Base-by-base conservation (phyloP, 2,329 filamentous ascomycete genomes). In the Xylariales sp. region DNA sequence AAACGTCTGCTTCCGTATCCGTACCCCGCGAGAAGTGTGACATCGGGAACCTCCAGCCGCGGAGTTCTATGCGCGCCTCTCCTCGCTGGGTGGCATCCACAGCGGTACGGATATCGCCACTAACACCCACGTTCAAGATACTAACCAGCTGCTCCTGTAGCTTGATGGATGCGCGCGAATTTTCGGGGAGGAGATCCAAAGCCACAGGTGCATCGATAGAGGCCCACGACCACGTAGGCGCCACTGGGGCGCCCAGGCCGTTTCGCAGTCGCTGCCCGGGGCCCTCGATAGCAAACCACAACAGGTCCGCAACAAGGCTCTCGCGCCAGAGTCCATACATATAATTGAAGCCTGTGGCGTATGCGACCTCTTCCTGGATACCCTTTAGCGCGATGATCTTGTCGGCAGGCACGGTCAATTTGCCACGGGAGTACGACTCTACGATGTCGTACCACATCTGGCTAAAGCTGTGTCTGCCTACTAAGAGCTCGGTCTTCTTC, bases 211-310 rank as follows among this genome's bases (percentile, higher is more conserved):
- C 32, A 39, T 54, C n/a, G 8, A 54, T 54, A 12, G 50, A 54
- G 12, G 50, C 50, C 50, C 50, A 39, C n/a, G 32, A 54, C 50
- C 50, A 54, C 16, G 32, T 54, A 10, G 50, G 50, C 3, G 32
- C 50, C 9, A 54, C 50, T 3, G 32, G 14, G n/a, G n/a, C n/a
- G 3, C 32, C 32, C 23, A 39, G 32, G 39, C 1, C 6, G 18
- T 32, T 54, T 54, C 23, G 23, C 23, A 39, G 9, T 16, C 50
- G 50, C 32, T 8, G 36, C 3, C 50, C 50, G 12, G 50, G 50
- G 32, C 50, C 50, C n/a, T 39, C 50, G n/a, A 54, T 54, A 10
- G 50, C 50, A 54, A 54, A 54, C 50, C 50, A 54, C n/a, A 54
- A n/a, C 50, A 54, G 36, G 23, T 54, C 32, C 18, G 32, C 12